Base-by-base conservation (phyloP, 2,329 filamentous ascomycete species). In the Colletotrichum sp. region DNA sequence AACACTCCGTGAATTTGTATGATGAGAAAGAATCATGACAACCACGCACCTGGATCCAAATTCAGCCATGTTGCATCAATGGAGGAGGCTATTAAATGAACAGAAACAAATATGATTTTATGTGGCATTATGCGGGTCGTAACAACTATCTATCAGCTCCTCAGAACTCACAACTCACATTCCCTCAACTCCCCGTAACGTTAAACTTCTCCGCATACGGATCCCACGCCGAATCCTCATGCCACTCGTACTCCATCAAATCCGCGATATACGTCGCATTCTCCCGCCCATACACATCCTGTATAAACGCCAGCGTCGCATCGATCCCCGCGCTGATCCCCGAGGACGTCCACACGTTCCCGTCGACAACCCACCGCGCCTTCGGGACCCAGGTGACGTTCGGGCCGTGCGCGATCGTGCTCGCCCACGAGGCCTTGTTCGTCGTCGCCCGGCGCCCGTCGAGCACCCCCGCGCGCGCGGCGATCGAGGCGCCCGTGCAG, bases 291-390 rank as follows among this genome's bases (percentile, higher is more conserved):
- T 88, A 93, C 7, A 89, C 82, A 34, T 86, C 83, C 48, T 80
- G 86, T 18, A 93, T 85, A 81, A 89, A 93, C 1, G 89, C 91
- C 80, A 91, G 86, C 66, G 87, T 90, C 75, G 89, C 84, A 84
- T 94, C 92, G 64, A 92, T 92, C 0, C 92, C 92, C 3, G 92
- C 91, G 75, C 86, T 88, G 6, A 93, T 87, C 0, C 91, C 91
- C 0, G 88, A 89, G 4, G 87, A 88, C 2, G 88, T 91, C 90
- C 91, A 92, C 4, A 92, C 83, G 74, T 91, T 90, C 2, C 88
- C 90, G 80, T 91, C 89, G 0, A 83, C 83, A 0, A 91, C 88
- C 91, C 91, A 93, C 25, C 91, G 83, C 39, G 91, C 91, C 52
- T 85, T 83, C 0, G 84, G 80, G 10, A 89, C 82, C 91, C 91